Evolutionary conservation across 2,329 filamentous ascomycete species (phyloP), one percentile per base, ranked within the genome.

Genomic region (Hymenotorrendiella dingleyae): DNA sequence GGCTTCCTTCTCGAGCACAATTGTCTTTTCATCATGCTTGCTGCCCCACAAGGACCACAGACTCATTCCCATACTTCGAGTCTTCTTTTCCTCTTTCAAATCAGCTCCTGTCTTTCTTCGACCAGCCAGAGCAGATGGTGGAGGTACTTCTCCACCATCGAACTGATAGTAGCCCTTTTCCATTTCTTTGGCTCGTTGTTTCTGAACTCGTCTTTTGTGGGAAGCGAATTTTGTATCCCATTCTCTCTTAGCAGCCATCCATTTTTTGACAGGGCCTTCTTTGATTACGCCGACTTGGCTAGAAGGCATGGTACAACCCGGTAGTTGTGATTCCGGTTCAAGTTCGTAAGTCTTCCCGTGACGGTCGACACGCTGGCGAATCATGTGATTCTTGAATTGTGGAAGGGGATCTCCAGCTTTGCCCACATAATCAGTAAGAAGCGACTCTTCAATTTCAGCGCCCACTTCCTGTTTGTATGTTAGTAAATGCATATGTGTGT

Each of bases 21-120:
- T 72, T 0, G 84, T 85, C 48, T 73, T 73, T 62, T 91, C 77
- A 59, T 97, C 93, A 58, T 96, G 88, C 60, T 86, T 94, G 34
- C 84, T 90, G 11, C 87, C 89, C 85, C 89, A 94, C 1, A 83
- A 71, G 37, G 81, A 85, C 91, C 91, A 97, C 51, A 96, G 67
- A 2, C 82, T 78, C 62, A 96, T 70, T 6, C 84, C 86, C 64
- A 84, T 78, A 51, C 85, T 89, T 70, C 77, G 82, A 52, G 66
- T 64, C 42, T 61, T 72, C 63, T 71, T 80, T 59, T 74, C 73
- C 54, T 70, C 71, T n/a, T 70, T 62, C 52, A 68, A 53, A 38
- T 67, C 67, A 46, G 70, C 58, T 36, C 69, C 63, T 26, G 67
- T 67, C 49, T 71, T 73, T 45, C 82, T 73, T 44, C 87, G 71